Base-by-base conservation (phyloP, 2,329 filamentous ascomycete genomes). In the Epichloe uncinata region DNA sequence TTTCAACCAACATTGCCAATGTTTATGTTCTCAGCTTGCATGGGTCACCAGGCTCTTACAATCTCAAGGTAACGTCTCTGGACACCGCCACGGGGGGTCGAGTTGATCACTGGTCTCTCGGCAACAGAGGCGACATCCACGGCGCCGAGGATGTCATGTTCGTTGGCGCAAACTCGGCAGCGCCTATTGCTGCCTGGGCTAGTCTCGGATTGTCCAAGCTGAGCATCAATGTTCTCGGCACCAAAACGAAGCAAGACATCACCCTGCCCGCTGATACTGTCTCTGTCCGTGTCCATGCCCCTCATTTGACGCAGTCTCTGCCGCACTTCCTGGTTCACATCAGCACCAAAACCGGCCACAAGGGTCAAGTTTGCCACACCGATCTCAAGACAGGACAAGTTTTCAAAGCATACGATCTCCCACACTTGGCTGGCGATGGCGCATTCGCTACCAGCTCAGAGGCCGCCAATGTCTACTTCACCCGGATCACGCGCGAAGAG, bases 311-410 rank as follows among this genome's bases (percentile, higher is more conserved):
- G 33, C 84, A 85, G 60, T 84, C 86, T 4, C 73, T 81, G 43
- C 74, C 87, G 37, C 88, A 95, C 69, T 94, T 96, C 69, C 71
- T 96, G 34, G 85, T 95, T 5, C 86, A 95, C 57, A 88, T 81
- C 58, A 75, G 82, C 58, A 87, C 87, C 0, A 73, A 73, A 36
- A 71, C 71, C 3, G 81, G 81, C 16, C 86, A 90, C 61, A 87
- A 85, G 72, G 91, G 85, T 3, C 85, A 94, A 54, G 84, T 97
- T 33, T 96, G 84, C 61, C 87, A 95, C 59, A 77, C 94, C 52
- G 78, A 95, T 57, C 66, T 87, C 47, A 83, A 83, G 67, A 82
- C 74, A 52, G 78, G 74, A 49, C 77, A 75, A 16, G 75, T 91
- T 30, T 76, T 74, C n/a, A 88, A 87, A 63, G 84, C 84, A 0